Evolutionary conservation across 192 early-diverging fungal species (phyloP).

Genomic region (Coemansia sp.): DNA sequence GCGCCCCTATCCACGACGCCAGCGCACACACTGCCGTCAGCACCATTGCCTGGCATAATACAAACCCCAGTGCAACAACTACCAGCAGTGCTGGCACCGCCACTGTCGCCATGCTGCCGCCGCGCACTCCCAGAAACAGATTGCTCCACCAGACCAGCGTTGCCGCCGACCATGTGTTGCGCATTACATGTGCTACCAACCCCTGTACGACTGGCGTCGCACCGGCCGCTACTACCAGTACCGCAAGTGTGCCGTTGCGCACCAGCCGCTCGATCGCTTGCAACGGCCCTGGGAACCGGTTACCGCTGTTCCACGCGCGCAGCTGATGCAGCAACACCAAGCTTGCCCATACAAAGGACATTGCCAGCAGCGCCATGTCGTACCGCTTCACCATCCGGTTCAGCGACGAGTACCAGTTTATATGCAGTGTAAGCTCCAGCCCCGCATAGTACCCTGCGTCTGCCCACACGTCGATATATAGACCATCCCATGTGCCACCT

Average conservation of each 20-base stretch:
- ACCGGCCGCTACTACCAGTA: conserved; percentile 14
- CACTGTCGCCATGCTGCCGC: conserved; percentile 23
- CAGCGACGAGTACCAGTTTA: conserved; percentile 71
- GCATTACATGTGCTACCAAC: conserved; percentile 18
- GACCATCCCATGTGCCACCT: conserved; percentile 32
- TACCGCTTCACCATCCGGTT: conserved; percentile 69
- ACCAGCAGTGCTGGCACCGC: conserved; percentile 33
- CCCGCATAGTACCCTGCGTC: conserved; percentile 29
- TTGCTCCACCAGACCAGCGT: conserved; percentile 35
- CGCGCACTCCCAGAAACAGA: conserved; percentile 52
- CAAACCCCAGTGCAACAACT: conserved; percentile 41
- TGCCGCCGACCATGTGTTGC: conserved; percentile 18
- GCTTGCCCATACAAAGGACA: conserved; percentile 65
- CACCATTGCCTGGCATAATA: conserved; percentile 29
- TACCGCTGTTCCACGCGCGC: conserved; percentile 24
- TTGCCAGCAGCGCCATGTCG: conserved; percentile 65
- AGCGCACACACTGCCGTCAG: conserved; percentile 10
- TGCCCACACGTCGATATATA: conserved; percentile 43
- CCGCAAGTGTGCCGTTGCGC: conserved; percentile 33
- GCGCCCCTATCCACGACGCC: background rate
- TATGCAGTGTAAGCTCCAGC: conserved; percentile 46
- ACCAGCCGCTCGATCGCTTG: conserved; percentile 42
- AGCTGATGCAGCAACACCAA: conserved; percentile 55
- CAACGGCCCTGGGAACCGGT: conserved; percentile 29
- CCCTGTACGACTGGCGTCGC: conserved; percentile 33